Evolutionary conservation across 495 filamentous ascomycete species (phyloP).

Genomic region (Massariosphaeria phaeospora): DNA sequence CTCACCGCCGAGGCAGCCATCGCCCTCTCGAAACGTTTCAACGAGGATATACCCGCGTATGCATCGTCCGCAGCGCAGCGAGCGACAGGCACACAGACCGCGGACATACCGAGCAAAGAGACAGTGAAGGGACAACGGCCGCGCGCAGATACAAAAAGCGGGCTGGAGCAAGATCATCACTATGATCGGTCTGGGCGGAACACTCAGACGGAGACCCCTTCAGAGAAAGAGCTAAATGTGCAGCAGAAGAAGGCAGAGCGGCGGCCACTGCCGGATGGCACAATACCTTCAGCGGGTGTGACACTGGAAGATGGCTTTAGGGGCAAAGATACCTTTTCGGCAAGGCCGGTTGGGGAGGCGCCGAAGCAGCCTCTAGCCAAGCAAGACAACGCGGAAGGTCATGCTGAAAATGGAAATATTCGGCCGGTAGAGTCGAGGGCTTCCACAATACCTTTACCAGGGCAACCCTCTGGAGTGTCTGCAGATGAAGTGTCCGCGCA

Average conservation of each 20-base stretch:
- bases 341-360: conserved; percentile 28
- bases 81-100: conserved; percentile 26
- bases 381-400: background rate
- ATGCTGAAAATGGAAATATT: conserved; percentile 22
- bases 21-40: conserved; percentile 53
- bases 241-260: conserved; percentile 44
- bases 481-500: conserved; percentile 43
- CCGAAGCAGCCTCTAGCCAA: conserved; percentile 30
- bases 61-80: conserved; percentile 28
- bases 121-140: conserved; percentile 20
- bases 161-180: conserved; percentile 46
- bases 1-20: conserved; percentile 60
- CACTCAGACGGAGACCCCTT: conserved; percentile 30
- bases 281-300: conserved; percentile 37
- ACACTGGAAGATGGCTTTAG: conserved; percentile 1
- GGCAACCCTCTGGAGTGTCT: conserved; percentile 24
- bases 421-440: conserved; percentile 34
- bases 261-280: conserved; percentile 45
- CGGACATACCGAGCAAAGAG: conserved; percentile 27
- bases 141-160: conserved; percentile 28
- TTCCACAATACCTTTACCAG: conserved; percentile 35
- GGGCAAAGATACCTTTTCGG: conserved; percentile 29
- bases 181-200: conserved; percentile 40
- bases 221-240: conserved; percentile 38
- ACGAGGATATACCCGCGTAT: conserved; percentile 42